Evolutionary conservation across 2,329 filamentous ascomycete genomes (phyloP).

Genomic region (Coniella lustricola): DNA sequence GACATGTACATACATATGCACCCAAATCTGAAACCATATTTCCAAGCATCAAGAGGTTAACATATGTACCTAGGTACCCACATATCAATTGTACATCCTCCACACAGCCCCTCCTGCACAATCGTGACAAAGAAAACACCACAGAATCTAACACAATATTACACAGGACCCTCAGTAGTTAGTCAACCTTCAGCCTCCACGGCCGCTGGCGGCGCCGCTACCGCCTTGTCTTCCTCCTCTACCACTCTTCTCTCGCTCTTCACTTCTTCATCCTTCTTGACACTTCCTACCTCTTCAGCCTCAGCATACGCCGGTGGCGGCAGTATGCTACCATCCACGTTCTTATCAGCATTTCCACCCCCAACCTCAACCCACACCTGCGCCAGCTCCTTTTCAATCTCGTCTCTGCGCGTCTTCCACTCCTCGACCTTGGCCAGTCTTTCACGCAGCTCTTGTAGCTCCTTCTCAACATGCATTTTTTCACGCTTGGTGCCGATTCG

Average conservation of each 20-base stretch:
- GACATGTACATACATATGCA: too few relatives aligned
- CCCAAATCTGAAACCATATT: too few relatives aligned
- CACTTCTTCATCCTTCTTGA: background rate
- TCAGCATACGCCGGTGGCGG: slow-evolving; percentile 38
- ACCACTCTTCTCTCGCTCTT: too few relatives aligned
- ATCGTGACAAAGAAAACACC: too few relatives aligned
- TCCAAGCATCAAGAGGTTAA: too few relatives aligned
- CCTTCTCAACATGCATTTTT: slow-evolving; percentile 87
- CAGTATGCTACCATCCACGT: slow-evolving; percentile 13
- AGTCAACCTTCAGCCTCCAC: background rate
- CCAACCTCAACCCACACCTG: slow-evolving; percentile 52
- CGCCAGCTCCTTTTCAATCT: slow-evolving; percentile 77
- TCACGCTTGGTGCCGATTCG: slow-evolving; percentile 89
- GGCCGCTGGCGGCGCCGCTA: too few relatives aligned
- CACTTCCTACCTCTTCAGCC: slow-evolving; percentile 12
- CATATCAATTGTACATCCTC: too few relatives aligned
- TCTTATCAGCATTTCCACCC: slow-evolving; percentile 23
- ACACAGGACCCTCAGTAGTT: too few relatives aligned
- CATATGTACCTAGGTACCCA: too few relatives aligned
- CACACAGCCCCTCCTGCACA: too few relatives aligned
- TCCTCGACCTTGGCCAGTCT: slow-evolving; percentile 72
- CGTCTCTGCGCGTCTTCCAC: slow-evolving; percentile 70
- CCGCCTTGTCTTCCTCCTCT: too few relatives aligned
- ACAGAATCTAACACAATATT: too few relatives aligned
- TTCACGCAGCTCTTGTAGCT: slow-evolving; percentile 77